A percentile compares a stretch with the other conserved stretches of the same genome.
These are phyloP conservation scores for Solanum tarapatanum DNA, from an alignment of 257 asterid genomes.

Conservation along the genomic window DNA sequence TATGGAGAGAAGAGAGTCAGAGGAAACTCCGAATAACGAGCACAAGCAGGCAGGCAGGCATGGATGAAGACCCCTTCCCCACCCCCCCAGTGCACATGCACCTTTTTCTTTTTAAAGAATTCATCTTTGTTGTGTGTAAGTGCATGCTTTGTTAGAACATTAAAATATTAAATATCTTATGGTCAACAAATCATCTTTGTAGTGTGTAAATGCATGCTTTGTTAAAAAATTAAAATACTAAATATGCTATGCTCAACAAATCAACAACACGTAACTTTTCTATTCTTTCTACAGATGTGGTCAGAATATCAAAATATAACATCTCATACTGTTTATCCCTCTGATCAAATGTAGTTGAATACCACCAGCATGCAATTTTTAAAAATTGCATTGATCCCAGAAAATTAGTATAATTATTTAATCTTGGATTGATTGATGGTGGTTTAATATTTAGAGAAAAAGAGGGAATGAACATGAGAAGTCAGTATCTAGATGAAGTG, in stretches of 20 bases:
- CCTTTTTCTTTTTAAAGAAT: neutral
- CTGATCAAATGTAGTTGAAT: neutral
- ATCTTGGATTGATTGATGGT: neutral
- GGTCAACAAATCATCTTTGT: neutral
- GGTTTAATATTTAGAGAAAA: neutral
- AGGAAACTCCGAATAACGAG: neutral
- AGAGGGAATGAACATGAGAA: neutral
- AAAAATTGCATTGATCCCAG: neutral
- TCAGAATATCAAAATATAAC: neutral
- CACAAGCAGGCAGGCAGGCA: neutral
- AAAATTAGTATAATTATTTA: neutral
- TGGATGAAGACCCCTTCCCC: neutral
- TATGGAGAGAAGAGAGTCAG: neutral
- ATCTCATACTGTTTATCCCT: neutral
- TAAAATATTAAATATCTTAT: neutral
- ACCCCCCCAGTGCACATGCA: neutral
- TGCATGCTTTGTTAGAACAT: neutral
- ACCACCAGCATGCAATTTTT: neutral
- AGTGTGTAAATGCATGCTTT: neutral
- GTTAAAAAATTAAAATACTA: neutral
- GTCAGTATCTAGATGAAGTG: neutral
- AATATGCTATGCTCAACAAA: neutral
- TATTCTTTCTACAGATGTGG: neutral
- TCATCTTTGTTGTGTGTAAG: neutral
- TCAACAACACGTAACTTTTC: neutral